Conservation (phyloP, 108 stramenopile genomes). For the Seminavis robusta region DNA sequence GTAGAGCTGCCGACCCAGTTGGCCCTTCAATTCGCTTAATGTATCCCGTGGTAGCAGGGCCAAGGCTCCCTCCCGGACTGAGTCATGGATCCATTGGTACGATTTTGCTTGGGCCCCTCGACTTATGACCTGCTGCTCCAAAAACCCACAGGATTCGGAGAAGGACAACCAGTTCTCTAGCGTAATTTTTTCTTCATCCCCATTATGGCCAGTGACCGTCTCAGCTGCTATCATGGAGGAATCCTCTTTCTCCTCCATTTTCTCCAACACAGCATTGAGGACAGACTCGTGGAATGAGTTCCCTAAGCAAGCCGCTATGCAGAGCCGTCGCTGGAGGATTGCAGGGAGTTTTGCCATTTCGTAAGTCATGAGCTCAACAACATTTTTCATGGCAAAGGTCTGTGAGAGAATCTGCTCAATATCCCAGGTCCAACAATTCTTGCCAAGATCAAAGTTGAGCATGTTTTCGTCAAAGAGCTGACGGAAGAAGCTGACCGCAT, state of each 20-base stretch:
- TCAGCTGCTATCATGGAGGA: too few relatives aligned
- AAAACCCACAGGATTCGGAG: not conserved
- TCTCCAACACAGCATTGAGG: not conserved
- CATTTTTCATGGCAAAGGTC: not conserved
- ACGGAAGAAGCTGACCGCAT: not conserved
- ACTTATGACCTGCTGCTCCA: not conserved
- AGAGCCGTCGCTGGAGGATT: not conserved
- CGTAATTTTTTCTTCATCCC: not conserved
- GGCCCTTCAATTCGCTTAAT: not conserved
- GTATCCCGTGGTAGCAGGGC: constrained; percentile 2
- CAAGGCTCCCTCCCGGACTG: constrained; percentile 16
- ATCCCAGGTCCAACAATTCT: not conserved
- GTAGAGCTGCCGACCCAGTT: constrained; percentile 1
- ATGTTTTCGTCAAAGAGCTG: not conserved
- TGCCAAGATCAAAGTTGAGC: not conserved
- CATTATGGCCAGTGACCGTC: too few relatives aligned
- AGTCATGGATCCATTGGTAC: constrained; percentile 21
- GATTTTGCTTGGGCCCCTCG: not conserved
- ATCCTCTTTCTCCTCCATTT: too few relatives aligned
- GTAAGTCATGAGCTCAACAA: not conserved
- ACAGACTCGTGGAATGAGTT: not conserved
- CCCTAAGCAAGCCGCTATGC: not conserved
- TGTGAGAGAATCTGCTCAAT: not conserved
- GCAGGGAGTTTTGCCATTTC: not conserved
- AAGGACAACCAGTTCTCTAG: not conserved